Evolutionary conservation across 306 rosid species (phyloP).

Genomic region (Castanea mollissima): DNA sequence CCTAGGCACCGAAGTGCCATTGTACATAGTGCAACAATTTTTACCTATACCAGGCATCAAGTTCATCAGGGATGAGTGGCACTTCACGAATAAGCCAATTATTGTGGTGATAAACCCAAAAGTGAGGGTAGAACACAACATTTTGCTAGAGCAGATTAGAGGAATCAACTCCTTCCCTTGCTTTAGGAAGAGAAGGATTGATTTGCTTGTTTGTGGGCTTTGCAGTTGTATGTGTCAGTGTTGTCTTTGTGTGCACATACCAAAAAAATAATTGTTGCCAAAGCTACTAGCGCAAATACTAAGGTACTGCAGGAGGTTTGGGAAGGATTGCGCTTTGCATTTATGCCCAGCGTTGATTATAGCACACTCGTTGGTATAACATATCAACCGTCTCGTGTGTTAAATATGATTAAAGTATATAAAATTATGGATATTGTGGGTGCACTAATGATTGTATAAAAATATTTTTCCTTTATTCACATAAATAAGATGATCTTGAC

Average conservation of each 20-base stretch:
- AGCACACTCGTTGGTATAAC: too few relatives aligned
- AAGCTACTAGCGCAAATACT: not conserved
- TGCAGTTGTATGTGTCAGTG: not conserved
- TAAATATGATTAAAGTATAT: too few relatives aligned
- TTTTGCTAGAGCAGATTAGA: conserved; percentile 16
- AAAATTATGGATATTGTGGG: too few relatives aligned
- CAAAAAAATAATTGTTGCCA: not conserved
- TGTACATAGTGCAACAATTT: conserved; percentile 27
- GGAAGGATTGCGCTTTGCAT: too few relatives aligned
- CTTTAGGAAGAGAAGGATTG: not conserved
- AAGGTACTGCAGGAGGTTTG: too few relatives aligned
- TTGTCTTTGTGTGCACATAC: not conserved
- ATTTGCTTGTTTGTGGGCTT: not conserved
- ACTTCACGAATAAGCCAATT: conserved; percentile 31
- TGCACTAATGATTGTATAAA: too few relatives aligned
- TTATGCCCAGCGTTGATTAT: too few relatives aligned
- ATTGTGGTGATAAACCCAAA: conserved; percentile 31
- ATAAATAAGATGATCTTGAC: too few relatives aligned
- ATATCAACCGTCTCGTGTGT: too few relatives aligned
- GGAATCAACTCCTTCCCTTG: conserved; percentile 28
- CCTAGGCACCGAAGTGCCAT: conserved; percentile 19
- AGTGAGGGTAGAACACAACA: conserved; percentile 24
- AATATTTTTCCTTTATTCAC: too few relatives aligned
- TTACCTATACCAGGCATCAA: conserved; percentile 19
- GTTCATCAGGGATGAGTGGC: conserved; percentile 39